A percentile compares a stretch with the other conserved stretches of the same genome.
Conservation (phyloP, 2,329 filamentous ascomycete genomes). For the Phyllosticta paracitricarpa region DNA sequence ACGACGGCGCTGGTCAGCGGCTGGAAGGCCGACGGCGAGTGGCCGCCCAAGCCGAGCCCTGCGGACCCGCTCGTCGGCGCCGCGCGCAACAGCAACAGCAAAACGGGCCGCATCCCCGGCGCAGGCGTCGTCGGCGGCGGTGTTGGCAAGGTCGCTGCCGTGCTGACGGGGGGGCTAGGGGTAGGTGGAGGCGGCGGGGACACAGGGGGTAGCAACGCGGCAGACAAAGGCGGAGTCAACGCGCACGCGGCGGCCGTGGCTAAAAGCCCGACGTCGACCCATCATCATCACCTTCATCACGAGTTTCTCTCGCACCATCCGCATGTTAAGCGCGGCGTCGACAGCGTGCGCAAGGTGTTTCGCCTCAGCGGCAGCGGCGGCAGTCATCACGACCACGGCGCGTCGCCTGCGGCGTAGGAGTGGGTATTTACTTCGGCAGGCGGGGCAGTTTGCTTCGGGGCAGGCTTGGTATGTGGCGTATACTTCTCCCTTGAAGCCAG, state of each 20-base stretch:
- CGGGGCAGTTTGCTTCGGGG: too few species aligned
- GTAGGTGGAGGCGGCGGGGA: background rate
- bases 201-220: slow-evolving; percentile 4
- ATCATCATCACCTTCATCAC: slow-evolving; percentile 12
- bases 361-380: slow-evolving; percentile 21
- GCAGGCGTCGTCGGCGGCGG: slow-evolving; percentile 10
- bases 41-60: slow-evolving; percentile 59
- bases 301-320: slow-evolving; percentile 27
- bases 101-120: slow-evolving; percentile 25
- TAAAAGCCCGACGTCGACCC: background rate
- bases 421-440: too few species aligned
- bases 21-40: slow-evolving; percentile 89
- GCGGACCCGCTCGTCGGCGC: slow-evolving; percentile 31
- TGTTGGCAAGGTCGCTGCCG: slow-evolving; percentile 5
- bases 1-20: slow-evolving; percentile 72
- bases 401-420: background rate
- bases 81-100: slow-evolving; percentile 3
- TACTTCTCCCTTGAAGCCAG: too few species aligned
- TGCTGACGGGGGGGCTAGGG: slow-evolving; percentile 2
- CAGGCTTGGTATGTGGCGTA: too few species aligned
- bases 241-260: slow-evolving; percentile 10
- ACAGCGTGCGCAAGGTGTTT: slow-evolving; percentile 35
- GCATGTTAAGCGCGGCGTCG: slow-evolving; percentile 35
- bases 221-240: background rate
- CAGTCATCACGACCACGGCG: background rate